These are phyloP conservation scores for Aspergillus uvarum DNA, from an alignment of 2,329 filamentous ascomycete species.

Conservation along the genomic window DNA sequence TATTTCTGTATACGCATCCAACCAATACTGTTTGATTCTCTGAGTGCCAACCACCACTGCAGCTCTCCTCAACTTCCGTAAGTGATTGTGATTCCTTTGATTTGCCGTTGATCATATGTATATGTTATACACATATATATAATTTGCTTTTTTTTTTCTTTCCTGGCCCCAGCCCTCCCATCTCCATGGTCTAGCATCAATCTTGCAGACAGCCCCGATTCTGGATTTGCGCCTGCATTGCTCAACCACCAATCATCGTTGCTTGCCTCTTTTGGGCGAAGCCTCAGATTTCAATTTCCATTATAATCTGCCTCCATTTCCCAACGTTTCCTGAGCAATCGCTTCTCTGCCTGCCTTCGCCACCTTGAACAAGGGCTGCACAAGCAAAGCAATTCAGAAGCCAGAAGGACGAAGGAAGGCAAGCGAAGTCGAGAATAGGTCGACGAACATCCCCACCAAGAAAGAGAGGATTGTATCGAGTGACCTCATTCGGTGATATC, in stretches of 20 bases:
- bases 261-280: slow-evolving; percentile 16
- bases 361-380: slow-evolving; percentile 9
- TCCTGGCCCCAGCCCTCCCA: background rate
- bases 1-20: background rate
- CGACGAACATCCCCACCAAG: background rate
- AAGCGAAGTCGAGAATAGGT: slow-evolving; percentile 3
- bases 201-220: background rate
- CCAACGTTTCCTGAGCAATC: slow-evolving; percentile 8
- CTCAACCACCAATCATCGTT: slow-evolving; percentile 17
- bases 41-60: background rate
- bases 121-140: background rate
- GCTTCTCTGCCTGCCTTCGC: slow-evolving; percentile 12
- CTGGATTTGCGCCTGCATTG: background rate
- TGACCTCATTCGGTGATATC: background rate
- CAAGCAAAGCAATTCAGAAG: background rate
- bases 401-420: background rate
- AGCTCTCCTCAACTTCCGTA: background rate
- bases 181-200: background rate
- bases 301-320: slow-evolving; percentile 16
- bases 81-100: slow-evolving; percentile 1
- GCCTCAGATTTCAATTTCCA: slow-evolving; percentile 11
- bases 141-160: background rate
- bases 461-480: background rate
- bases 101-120: background rate
- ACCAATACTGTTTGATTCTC: background rate